Evolutionary conservation across 1,284 basidiomycete genomes (phyloP).

Genomic region (Caloboletus inedulis): DNA sequence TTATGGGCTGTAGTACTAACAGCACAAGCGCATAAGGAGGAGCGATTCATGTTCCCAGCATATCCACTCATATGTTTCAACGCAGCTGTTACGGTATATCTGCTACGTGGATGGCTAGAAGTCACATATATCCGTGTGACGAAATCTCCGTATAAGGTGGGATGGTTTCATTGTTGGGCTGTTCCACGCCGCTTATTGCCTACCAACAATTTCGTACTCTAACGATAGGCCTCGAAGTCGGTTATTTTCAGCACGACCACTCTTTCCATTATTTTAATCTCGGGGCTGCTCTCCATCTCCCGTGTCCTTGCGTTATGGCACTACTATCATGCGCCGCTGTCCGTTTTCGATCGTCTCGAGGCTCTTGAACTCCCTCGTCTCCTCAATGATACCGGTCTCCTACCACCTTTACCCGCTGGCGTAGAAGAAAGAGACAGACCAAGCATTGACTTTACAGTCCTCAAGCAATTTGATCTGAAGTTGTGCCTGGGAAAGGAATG

Average conservation of each 20-base stretch:
- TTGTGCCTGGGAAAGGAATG: slow-evolving; percentile 95
- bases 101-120: slow-evolving; percentile 85
- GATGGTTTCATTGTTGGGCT: slow-evolving; percentile 22
- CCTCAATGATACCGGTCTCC: slow-evolving; percentile 68
- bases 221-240: slow-evolving; percentile 68
- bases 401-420: slow-evolving; percentile 45
- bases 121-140: slow-evolving; percentile 69
- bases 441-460: slow-evolving; percentile 66
- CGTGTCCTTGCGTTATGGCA: slow-evolving; percentile 79
- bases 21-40: slow-evolving; percentile 92
- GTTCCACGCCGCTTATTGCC: slow-evolving; percentile 8
- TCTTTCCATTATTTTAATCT: slow-evolving; percentile 61
- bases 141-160: slow-evolving; percentile 78
- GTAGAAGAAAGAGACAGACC: slow-evolving; percentile 49
- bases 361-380: slow-evolving; percentile 77
- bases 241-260: slow-evolving; percentile 77
- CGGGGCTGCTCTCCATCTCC: slow-evolving; percentile 70
- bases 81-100: slow-evolving; percentile 82
- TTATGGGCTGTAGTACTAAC: slow-evolving; percentile 83
- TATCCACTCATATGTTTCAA: slow-evolving; percentile 95
- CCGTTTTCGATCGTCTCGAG: slow-evolving; percentile 72
- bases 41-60: slow-evolving; percentile 95
- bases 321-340: slow-evolving; percentile 91
- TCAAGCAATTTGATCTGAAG: slow-evolving; percentile 71
- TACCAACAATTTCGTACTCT: not conserved